A percentile compares a stretch with the other conserved stretches of the same genome.
These are phyloP conservation scores for Annulohypoxylon maeteangense DNA, from an alignment of 495 filamentous ascomycete genomes.

Conservation along the genomic window DNA sequence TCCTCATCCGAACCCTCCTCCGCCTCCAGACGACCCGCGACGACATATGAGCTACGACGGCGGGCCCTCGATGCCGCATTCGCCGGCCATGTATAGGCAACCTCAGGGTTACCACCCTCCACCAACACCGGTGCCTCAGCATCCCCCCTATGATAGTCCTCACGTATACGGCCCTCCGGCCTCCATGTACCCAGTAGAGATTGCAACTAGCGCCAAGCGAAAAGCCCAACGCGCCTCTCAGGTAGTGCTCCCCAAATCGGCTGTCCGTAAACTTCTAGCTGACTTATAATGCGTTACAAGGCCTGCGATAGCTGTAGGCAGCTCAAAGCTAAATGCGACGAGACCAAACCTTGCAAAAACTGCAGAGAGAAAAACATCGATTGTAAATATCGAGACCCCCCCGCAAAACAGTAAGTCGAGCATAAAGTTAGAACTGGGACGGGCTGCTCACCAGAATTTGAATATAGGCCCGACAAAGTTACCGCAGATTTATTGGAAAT, in stretches of 20 bases:
- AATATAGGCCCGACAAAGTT: conserved; percentile 62
- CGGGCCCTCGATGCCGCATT: conserved; percentile 52
- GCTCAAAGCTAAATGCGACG: conserved; percentile 78
- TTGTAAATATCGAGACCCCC: conserved; percentile 73
- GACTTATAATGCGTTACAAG: conserved; percentile 50
- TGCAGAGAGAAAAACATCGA: conserved; percentile 66
- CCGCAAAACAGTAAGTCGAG: conserved; percentile 70
- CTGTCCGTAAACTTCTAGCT: conserved; percentile 33
- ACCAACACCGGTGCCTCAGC: conserved; percentile 53
- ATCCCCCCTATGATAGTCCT: conserved; percentile 56
- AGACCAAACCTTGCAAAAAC: conserved; percentile 68
- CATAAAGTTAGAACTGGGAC: background rate
- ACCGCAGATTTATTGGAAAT: conserved; percentile 61
- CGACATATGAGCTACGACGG: conserved; percentile 61
- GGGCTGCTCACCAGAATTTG: conserved; percentile 32
- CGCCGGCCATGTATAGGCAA: conserved; percentile 54
- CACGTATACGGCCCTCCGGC: conserved; percentile 48
- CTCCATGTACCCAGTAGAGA: conserved; percentile 56
- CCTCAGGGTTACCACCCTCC: conserved; percentile 57
- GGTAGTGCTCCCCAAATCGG: conserved; percentile 45
- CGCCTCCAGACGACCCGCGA: conserved; percentile 52
- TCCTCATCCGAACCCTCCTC: conserved; percentile 44
- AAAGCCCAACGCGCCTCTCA: conserved; percentile 64
- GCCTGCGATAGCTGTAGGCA: conserved; percentile 75
- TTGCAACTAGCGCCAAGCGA: conserved; percentile 57